A percentile compares a stretch with the other conserved stretches of the same genome.
Conservation (phyloP, 1,139 yeast species). For the Protomyces lactucae-debilis region DNA sequence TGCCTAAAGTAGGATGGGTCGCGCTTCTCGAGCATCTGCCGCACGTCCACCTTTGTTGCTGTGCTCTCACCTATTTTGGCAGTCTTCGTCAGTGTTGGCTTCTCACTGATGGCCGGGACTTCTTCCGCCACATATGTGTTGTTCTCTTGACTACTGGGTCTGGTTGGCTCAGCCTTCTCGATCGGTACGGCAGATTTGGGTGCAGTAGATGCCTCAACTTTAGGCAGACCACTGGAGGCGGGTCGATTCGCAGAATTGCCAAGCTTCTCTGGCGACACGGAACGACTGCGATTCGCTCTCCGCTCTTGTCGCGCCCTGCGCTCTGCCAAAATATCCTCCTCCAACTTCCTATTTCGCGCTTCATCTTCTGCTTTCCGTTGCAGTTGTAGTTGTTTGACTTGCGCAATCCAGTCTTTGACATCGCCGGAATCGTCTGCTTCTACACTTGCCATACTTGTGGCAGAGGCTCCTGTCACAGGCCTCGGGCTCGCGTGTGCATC, state of each 20-base stretch:
- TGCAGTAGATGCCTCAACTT: not conserved
- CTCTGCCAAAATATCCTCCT: slow-evolving; percentile 17
- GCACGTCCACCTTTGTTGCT: not conserved
- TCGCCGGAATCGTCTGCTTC: not conserved
- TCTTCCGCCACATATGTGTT: not conserved
- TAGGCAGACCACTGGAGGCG: not conserved
- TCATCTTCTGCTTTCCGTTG: slow-evolving; percentile 19
- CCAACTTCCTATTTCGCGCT: slow-evolving; percentile 15
- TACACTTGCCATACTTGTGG: not conserved
- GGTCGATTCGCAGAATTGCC: not conserved
- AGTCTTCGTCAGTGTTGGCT: not conserved
- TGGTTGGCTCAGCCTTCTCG: not conserved
- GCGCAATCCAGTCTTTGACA: slow-evolving; percentile 21
- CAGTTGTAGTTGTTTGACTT: slow-evolving; percentile 7
- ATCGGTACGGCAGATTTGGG: not conserved
- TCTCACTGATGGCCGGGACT: not conserved
- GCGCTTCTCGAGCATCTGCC: not conserved
- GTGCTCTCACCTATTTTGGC: not conserved
- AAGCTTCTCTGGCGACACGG: slow-evolving; percentile 10
- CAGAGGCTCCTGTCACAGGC: not conserved
- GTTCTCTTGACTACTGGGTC: not conserved
- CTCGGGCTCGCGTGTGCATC: not conserved
- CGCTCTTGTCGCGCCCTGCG: slow-evolving; percentile 18
- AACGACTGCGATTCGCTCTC: slow-evolving; percentile 14
- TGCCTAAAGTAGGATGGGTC: not conserved